Base-by-base conservation (phyloP, 2,329 filamentous ascomycete species). In the Fusarium robinianum region DNA sequence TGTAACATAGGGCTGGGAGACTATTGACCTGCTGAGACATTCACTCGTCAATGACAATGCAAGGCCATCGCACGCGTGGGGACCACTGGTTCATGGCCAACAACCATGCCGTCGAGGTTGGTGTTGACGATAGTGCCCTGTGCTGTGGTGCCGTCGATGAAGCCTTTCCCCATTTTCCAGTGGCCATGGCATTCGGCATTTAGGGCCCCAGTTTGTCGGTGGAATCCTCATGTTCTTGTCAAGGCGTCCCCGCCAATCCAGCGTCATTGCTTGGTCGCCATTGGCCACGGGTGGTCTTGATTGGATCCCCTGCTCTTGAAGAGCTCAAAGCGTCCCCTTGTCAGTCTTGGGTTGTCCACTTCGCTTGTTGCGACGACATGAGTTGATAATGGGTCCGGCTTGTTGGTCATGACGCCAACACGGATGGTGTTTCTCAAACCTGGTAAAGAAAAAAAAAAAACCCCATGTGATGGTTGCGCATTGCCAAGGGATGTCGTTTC, bases 1-100 rank as follows among this genome's bases (percentile, higher is more conserved):
- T 21, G 22, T 32, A 26, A 33, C 47, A 25, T 24, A 30, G 19
- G 12, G 25, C 38, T 38, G 45, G 44, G 27, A 8, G 27, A 24
- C 25, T 15, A 23, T 34, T 48, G 15, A 27, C 29, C 46, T n/a
- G 39, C 46, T 26, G 38, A 35, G 40, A 26, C 31, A 34, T 21
- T n/a, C 29, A 15, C 27, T 55, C 53, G 39, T 61, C 53, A 61
- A 61, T 61, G 36, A 45, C n/a, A 43, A 47, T 16, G 40, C 33
- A 35, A 37, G 30, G 33, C 40, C 18, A 18, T 35, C 19, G 41
- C 57, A 60, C 55, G 55, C 52, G 39, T 44, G 18, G 40, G 25
- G 23, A 34, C 32, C 32, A 53, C 42, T 59, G 57, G 57, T 17
- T 36, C 32, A 32, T 46, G 35, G 31, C 31, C 25, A n/a, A 12